Evolutionary conservation across 2,329 filamentous ascomycete genomes (phyloP), one percentile per base, ranked within the genome.

Genomic region (Albophoma yamanashiensis): DNA sequence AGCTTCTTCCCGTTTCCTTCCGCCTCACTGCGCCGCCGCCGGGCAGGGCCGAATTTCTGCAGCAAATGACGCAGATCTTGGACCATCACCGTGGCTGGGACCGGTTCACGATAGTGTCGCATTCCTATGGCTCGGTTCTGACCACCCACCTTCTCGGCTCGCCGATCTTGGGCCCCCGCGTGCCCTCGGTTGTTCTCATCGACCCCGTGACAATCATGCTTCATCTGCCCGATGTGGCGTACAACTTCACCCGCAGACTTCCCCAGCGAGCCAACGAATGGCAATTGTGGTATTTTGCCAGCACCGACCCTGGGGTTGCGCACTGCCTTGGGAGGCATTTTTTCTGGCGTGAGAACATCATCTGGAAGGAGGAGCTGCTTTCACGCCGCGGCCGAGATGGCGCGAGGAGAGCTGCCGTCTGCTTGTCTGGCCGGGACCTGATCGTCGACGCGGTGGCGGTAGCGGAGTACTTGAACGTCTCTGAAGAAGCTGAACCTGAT

Each of bases 261-360:
- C 82, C 83, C 4, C 73, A 64, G 68, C 73, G 60, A 60, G 86
- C 88, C n/a, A 89, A 88, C 63, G 86, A 91, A 70, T 86, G 83
- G 75, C 82, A 87, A 68, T 74, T 91, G 17, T 87, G 83, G 78
- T 91, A 88, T 66, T 89, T 89, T 68, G 88, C 84, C 7, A 83
- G 80, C 53, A 86, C 80, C 59, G 88, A 91, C 64, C 82, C 85
- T 36, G 85, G 85, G 2, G 84, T 89, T 2, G 82, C 87, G 12
- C 80, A 87, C 60, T 84, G 82, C 12, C 74, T 91, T 1, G 82
- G 80, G 0, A 75, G 87, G 3, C 80, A 86, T 65, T 89, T 91
- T 73, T 89, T 89, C 72, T 91, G 88, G 88, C 78, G 78, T 34
- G 80, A 89, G 64, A 89, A 87, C 63, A 83, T 88, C 45, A 73